A percentile compares a stretch with the other conserved stretches of the same genome.
phyloP scores from a whole-genome alignment of 331 rosid genomes.

The Spiraea crenata region DNA sequence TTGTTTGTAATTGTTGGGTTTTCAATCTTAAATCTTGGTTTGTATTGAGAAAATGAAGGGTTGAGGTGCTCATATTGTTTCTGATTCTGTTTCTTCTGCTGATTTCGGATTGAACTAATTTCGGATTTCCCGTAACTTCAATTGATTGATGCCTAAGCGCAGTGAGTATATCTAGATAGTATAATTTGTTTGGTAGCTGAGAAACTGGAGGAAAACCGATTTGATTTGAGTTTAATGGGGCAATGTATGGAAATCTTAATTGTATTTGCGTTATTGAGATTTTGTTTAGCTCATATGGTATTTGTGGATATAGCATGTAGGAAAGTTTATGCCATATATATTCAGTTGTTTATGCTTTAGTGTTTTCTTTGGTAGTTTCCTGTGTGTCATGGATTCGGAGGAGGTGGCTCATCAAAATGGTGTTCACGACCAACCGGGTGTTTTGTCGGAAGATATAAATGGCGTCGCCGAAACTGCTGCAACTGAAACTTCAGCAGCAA shows the following conservation, averaged over 20 bases:
- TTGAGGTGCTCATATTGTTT: constrained; percentile 2
- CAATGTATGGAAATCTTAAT: not conserved
- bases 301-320: not conserved
- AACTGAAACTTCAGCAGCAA: constrained; percentile 30
- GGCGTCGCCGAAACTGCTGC: constrained; percentile 16
- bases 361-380: constrained; percentile 38
- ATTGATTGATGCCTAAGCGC: not conserved
- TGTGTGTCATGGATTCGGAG: constrained; percentile 63
- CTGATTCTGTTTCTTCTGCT: constrained; percentile 18
- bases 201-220: constrained; percentile 21
- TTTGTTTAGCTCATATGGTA: not conserved
- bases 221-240: constrained; percentile 19
- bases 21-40: constrained; percentile 8
- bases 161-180: not conserved
- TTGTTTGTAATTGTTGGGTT: not conserved
- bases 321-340: not conserved
- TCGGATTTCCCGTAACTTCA: not conserved
- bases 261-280: not conserved
- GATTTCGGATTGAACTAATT: not conserved
- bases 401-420: constrained; percentile 63
- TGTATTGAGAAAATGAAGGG: not conserved
- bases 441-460: constrained; percentile 34
- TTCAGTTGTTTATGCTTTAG: not conserved
- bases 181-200: constrained; percentile 19
- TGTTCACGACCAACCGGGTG: constrained; percentile 34